Conservation (phyloP, 108 stramenopile species). For the Nitzschia inconspicua region DNA sequence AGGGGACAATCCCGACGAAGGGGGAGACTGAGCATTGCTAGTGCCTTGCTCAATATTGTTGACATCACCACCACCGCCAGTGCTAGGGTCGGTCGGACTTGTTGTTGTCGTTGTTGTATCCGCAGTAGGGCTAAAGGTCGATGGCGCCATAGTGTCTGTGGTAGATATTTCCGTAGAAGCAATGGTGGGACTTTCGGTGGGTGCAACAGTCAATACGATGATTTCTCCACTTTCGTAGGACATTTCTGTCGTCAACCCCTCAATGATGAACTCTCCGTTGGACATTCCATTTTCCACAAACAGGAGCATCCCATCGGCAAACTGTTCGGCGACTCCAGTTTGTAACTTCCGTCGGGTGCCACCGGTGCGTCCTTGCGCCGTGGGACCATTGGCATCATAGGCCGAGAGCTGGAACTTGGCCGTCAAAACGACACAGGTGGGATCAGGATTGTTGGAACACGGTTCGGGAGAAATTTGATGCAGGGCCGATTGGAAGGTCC, state of each 20-base stretch:
- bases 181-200: no score
- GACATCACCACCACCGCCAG: no score
- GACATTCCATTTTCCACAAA: background rate
- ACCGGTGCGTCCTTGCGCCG: background rate
- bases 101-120: no score
- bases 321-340: background rate
- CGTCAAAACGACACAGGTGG: background rate
- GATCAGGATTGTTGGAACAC: background rate
- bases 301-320: background rate
- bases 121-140: no score
- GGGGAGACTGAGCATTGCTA: no score
- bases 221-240: no score
- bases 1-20: constrained; percentile 3
- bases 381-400: background rate
- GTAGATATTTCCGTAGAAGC: no score
- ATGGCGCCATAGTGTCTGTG: no score
- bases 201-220: no score
- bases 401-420: background rate
- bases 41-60: no score
- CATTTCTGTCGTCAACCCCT: no score
- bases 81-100: no score
- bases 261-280: background rate
- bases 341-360: background rate
- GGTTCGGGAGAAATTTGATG: background rate
- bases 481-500: constrained; percentile 4